These are phyloP conservation scores for Pseudomonodictys pantanalensis DNA, from an alignment of 495 filamentous ascomycete species.

Conservation along the genomic window DNA sequence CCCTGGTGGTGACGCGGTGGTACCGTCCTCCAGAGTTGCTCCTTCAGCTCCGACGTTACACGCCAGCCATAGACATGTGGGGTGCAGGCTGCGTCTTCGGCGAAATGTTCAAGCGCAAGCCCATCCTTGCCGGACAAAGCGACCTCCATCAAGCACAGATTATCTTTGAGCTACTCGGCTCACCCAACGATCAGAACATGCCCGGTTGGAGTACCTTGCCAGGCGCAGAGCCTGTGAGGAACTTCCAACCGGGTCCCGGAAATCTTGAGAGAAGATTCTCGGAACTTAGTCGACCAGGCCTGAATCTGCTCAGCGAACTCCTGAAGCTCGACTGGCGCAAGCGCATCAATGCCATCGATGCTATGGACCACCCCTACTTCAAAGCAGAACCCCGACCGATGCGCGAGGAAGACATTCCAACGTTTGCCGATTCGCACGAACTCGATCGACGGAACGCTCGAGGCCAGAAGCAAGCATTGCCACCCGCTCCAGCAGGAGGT, in stretches of 20 bases:
- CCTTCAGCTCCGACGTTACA: slow-evolving; percentile 81
- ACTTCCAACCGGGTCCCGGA: slow-evolving; percentile 60
- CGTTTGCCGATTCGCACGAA: slow-evolving; percentile 93
- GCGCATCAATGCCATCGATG: slow-evolving; percentile 91
- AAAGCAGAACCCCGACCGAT: slow-evolving; percentile 72
- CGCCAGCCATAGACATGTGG: slow-evolving; percentile 97
- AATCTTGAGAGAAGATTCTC: slow-evolving; percentile 70
- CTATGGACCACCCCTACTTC: slow-evolving; percentile 91
- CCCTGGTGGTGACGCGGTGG: slow-evolving; percentile 93
- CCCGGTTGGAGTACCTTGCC: slow-evolving; percentile 82
- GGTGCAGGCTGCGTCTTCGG: slow-evolving; percentile 97
- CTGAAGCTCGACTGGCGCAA: slow-evolving; percentile 84
- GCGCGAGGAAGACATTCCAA: slow-evolving; percentile 74
- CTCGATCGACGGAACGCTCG: slow-evolving; percentile 86
- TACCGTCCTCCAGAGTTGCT: slow-evolving; percentile 94
- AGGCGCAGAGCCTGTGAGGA: slow-evolving; percentile 71
- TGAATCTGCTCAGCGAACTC: slow-evolving; percentile 77
- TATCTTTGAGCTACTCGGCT: slow-evolving; percentile 91
- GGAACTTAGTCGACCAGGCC: slow-evolving; percentile 60
- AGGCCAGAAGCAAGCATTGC: slow-evolving; percentile 69
- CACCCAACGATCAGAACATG: slow-evolving; percentile 89
- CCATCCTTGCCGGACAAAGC: slow-evolving; percentile 84
- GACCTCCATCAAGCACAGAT: slow-evolving; percentile 85
- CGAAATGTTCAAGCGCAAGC: slow-evolving; percentile 94
- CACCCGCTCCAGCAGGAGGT: slow-evolving; percentile 85